phyloP scores from a whole-genome alignment of 2,329 filamentous ascomycete species.

The Knoxdaviesia proteae region DNA sequence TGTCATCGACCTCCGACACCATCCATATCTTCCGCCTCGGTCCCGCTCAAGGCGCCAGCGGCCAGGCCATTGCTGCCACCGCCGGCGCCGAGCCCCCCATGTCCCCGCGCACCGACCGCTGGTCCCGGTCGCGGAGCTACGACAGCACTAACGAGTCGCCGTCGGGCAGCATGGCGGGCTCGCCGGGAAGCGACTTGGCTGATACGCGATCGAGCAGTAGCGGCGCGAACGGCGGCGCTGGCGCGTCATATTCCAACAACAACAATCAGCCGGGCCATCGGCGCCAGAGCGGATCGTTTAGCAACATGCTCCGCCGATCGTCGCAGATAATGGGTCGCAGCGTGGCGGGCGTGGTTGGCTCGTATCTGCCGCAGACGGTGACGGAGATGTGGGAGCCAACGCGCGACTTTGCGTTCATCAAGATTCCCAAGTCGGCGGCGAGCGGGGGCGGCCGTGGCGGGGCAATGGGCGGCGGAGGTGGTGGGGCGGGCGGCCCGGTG shows the following conservation, averaged over 20 bases:
- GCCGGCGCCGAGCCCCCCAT: slow-evolving; percentile 17
- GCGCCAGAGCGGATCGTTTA: slow-evolving; percentile 54
- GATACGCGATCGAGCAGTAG: slow-evolving; percentile 15
- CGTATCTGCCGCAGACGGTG: slow-evolving; percentile 80
- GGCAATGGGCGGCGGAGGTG: not conserved
- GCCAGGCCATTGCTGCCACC: slow-evolving; percentile 11
- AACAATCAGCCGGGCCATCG: slow-evolving; percentile 11
- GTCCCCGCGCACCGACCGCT: slow-evolving; percentile 27
- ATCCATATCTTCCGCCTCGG: slow-evolving; percentile 84
- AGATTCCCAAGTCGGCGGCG: slow-evolving; percentile 45
- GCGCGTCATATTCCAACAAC: slow-evolving; percentile 1
- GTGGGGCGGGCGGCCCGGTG: slow-evolving; percentile 8
- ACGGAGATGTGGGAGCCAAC: slow-evolving; percentile 96
- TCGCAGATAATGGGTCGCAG: slow-evolving; percentile 84
- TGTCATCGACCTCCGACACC: slow-evolving; percentile 90
- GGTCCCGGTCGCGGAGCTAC: slow-evolving; percentile 29
- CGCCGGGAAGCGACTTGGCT: slow-evolving; percentile 24
- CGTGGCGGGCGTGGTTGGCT: slow-evolving; percentile 73
- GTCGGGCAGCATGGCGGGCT: slow-evolving; percentile 17
- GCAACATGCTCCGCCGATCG: slow-evolving; percentile 79
- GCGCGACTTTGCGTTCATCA: slow-evolving; percentile 91
- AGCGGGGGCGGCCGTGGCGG: not conserved
- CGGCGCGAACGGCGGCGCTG: slow-evolving; percentile 9
- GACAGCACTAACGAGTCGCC: slow-evolving; percentile 35
- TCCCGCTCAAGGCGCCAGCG: slow-evolving; percentile 17